Percentiles rank a stretch among this genome's conserved stretches.
Evolutionary conservation across 2,329 filamentous ascomycete genomes (phyloP).

Genomic region (Hymenoscyphus linearis): DNA sequence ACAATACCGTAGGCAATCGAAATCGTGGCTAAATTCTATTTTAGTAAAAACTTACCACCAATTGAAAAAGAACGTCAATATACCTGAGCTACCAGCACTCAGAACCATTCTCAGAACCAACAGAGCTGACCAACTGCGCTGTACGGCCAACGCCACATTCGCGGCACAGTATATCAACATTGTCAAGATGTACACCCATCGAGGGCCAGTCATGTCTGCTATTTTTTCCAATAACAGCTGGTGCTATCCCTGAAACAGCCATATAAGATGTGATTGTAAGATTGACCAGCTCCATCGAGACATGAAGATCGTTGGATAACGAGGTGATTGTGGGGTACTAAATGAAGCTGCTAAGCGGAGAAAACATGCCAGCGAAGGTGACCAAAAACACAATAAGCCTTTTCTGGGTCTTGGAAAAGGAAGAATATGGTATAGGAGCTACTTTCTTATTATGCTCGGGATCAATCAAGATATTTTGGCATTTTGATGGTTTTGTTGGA

Average conservation of each 20-base stretch:
- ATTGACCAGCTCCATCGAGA: slow-evolving; percentile 21
- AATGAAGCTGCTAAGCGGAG: slow-evolving; percentile 25
- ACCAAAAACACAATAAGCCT: slow-evolving; percentile 21
- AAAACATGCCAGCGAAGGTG: slow-evolving; percentile 26
- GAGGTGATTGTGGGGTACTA: slow-evolving; percentile 40
- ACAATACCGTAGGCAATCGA: slow-evolving; percentile 54
- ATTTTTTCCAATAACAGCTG: slow-evolving; percentile 33
- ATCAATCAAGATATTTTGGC: not conserved
- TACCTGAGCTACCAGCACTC: slow-evolving; percentile 40
- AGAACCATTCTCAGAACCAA: slow-evolving; percentile 50
- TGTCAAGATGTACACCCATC: slow-evolving; percentile 47
- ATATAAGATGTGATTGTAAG: slow-evolving; percentile 13
- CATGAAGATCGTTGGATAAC: slow-evolving; percentile 37
- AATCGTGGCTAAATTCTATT: slow-evolving; percentile 36
- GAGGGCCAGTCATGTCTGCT: slow-evolving; percentile 52
- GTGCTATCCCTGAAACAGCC: slow-evolving; percentile 43
- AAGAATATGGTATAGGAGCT: not conserved
- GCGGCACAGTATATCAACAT: slow-evolving; percentile 48
- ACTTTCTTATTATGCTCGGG: not conserved
- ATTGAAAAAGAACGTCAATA: not conserved
- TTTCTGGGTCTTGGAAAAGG: slow-evolving; percentile 13
- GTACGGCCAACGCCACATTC: slow-evolving; percentile 48
- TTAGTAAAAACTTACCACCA: slow-evolving; percentile 39
- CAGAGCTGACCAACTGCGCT: slow-evolving; percentile 43
- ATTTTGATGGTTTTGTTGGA: not conserved